A percentile compares a stretch with the other conserved stretches of the same genome.
Evolutionary conservation across 257 asterid species (phyloP).

Genomic region (Solanum ossicruentum): DNA sequence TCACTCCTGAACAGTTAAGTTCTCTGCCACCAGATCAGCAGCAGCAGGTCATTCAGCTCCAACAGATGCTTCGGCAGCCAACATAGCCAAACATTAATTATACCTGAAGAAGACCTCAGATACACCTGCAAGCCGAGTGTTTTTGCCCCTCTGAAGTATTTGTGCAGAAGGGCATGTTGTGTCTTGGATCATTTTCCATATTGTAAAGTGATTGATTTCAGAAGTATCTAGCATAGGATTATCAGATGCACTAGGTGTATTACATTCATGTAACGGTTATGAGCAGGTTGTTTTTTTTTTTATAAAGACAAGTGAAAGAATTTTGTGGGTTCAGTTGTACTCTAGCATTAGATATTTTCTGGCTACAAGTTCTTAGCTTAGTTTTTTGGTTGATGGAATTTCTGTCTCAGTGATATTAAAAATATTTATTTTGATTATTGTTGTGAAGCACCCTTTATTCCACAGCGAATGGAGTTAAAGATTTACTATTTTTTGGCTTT

Average conservation of each 20-base stretch:
- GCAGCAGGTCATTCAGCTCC: constrained; percentile 78
- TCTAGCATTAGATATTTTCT: not conserved
- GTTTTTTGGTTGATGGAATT: not conserved
- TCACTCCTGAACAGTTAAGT: constrained; percentile 71
- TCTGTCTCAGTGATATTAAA: not conserved
- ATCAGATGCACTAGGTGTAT: not conserved
- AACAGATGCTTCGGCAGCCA: constrained; percentile 76
- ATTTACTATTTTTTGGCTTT: too few species aligned
- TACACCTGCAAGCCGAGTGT: not conserved
- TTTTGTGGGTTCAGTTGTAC: not conserved
- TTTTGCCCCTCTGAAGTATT: not conserved
- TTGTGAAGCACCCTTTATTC: not conserved
- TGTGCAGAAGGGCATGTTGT: not conserved
- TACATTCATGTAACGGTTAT: constrained; percentile 1
- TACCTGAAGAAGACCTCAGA: not conserved
- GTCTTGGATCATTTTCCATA: not conserved
- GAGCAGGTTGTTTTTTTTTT: not conserved
- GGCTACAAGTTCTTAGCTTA: not conserved
- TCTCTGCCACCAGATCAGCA: constrained; percentile 85
- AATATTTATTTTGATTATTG: not conserved
- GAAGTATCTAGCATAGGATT: not conserved
- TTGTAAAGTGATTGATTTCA: not conserved
- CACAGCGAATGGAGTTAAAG: too few species aligned
- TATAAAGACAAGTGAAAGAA: not conserved
- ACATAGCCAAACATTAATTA: constrained; percentile 12